phyloP scores from a whole-genome alignment of 805 yeast genomes.

The Helenozyma baotianmanensis region DNA sequence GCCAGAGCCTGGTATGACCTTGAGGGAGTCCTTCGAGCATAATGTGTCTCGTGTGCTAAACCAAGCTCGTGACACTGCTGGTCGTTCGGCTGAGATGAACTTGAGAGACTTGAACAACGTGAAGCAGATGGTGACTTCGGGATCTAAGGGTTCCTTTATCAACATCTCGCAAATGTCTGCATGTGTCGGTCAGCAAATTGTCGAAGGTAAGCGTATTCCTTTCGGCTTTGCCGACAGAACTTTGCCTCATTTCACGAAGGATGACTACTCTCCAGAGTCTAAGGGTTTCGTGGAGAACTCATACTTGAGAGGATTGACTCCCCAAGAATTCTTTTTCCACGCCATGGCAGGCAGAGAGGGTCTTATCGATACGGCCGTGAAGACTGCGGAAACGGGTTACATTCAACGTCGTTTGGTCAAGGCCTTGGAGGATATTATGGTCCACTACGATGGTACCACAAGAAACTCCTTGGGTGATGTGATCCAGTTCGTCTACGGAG shows the following conservation, averaged over 20 bases:
- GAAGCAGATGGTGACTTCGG: conserved; percentile 98
- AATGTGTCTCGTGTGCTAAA: conserved; percentile 91
- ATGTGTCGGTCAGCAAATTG: conserved; percentile 99
- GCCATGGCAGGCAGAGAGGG: conserved; percentile 99
- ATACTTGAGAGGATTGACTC: conserved; percentile 87
- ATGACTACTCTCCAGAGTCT: conserved; percentile 97
- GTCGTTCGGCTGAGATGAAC: conserved; percentile 96
- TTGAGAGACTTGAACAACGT: conserved; percentile 93
- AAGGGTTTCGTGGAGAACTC: conserved; percentile 97
- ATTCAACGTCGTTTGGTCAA: conserved; percentile 97
- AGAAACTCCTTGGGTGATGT: conserved; percentile 96
- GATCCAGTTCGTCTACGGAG: conserved; percentile 96
- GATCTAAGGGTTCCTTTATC: conserved; percentile 98
- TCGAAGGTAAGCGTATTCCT: conserved; percentile 98
- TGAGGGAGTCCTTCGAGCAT: conserved; percentile 97
- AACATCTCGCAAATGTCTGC: conserved; percentile 99
- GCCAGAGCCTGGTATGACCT: conserved; percentile 99
- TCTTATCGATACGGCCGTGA: conserved; percentile 97
- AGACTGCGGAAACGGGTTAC: conserved; percentile 98
- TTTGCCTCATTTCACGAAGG: conserved; percentile 96
- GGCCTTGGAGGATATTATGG: conserved; percentile 96
- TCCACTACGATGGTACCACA: conserved; percentile 96
- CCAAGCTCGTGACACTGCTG: conserved; percentile 98
- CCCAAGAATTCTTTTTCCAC: conserved; percentile 96
- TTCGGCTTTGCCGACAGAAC: conserved; percentile 96